These are phyloP conservation scores for Orobanche coerulescens DNA, from an alignment of 257 asterid genomes.

Conservation along the genomic window DNA sequence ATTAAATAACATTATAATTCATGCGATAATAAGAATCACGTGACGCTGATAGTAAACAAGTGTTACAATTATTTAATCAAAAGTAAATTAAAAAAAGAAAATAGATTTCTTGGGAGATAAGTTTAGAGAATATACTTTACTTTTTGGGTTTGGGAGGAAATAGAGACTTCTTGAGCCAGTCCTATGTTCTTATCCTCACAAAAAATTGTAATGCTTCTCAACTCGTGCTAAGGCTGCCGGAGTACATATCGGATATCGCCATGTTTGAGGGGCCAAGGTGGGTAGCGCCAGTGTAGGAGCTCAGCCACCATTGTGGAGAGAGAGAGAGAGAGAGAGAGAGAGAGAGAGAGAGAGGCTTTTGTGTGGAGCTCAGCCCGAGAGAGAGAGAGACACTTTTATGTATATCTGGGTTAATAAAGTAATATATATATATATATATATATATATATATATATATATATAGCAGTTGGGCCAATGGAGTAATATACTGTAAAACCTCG, in stretches of 20 bases:
- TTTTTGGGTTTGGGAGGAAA: no score
- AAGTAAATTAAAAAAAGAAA: background rate
- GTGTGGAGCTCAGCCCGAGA: constrained; percentile 16
- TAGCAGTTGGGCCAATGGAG: no score
- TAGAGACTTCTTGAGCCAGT: background rate
- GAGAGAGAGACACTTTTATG: constrained; percentile 14
- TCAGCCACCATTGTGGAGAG: background rate
- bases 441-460: no score
- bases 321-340: background rate
- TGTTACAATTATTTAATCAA: background rate
- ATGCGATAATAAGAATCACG: no score
- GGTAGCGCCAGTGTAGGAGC: constrained; percentile 17
- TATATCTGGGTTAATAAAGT: constrained; percentile 17
- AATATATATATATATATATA: no score
- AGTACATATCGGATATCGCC: background rate
- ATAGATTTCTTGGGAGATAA: background rate
- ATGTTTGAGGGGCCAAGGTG: background rate
- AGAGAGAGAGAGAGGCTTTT: constrained; percentile 6
- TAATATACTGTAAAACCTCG: no score
- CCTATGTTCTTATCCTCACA: background rate
- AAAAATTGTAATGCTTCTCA: background rate
- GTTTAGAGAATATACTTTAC: background rate
- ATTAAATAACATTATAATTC: no score
- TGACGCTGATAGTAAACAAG: background rate
- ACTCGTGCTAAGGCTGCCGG: background rate